These are phyloP conservation scores for Naganishia randhawae DNA, from an alignment of 768 basidiomycete genomes.

Conservation along the genomic window DNA sequence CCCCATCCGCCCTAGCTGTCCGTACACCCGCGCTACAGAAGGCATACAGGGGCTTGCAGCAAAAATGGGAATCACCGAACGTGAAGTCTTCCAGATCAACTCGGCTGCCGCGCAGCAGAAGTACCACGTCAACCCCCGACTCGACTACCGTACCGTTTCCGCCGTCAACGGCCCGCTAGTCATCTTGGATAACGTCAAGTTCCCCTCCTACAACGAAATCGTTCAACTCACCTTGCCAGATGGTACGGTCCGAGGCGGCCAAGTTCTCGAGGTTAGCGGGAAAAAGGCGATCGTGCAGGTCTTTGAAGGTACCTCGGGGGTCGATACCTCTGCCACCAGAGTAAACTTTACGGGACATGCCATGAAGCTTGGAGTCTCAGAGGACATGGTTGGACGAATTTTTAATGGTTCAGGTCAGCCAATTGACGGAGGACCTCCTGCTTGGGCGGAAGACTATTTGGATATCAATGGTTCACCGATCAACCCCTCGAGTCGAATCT, in stretches of 20 bases:
- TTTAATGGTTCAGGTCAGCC: constrained; percentile 99
- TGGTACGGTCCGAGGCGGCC: constrained; percentile 89
- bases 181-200: constrained; percentile 98
- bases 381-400: constrained; percentile 97
- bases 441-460: constrained; percentile 97
- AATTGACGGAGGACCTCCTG: constrained; percentile 97
- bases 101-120: constrained; percentile 83
- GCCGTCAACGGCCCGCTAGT: constrained; percentile 97
- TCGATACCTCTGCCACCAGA: constrained; percentile 94
- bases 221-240: constrained; percentile 92
- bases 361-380: constrained; percentile 97
- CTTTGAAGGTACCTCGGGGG: constrained; percentile 95
- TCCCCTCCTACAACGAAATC: constrained; percentile 97
- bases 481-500: constrained; percentile 72
- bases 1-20: not conserved
- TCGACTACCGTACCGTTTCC: constrained; percentile 97
- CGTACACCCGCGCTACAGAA: not conserved
- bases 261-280: constrained; percentile 95
- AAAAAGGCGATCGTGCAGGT: constrained; percentile 99
- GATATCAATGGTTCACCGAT: constrained; percentile 99
- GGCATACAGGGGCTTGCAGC: too few relatives aligned
- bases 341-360: constrained; percentile 97
- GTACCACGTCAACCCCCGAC: constrained; percentile 81
- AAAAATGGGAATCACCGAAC: constrained; percentile 28
- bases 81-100: constrained; percentile 57